These are phyloP conservation scores for Pelargonium fulgidum DNA, from an alignment of 441 rosid species.

Conservation along the genomic window DNA sequence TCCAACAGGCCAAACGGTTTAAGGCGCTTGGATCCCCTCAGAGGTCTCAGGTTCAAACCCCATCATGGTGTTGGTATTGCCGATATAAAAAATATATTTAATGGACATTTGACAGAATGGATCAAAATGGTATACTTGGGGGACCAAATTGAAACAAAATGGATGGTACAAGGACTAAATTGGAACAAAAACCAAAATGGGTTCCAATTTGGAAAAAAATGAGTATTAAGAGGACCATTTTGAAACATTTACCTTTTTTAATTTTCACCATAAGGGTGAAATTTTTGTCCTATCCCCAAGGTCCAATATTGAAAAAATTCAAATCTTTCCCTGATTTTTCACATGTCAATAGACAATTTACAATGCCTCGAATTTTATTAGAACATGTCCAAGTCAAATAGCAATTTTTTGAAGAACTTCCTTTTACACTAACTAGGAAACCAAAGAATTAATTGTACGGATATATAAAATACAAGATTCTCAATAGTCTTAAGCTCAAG, in stretches of 20 bases:
- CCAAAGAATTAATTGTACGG: background rate
- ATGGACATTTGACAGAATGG: too few relatives aligned
- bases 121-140: too few relatives aligned
- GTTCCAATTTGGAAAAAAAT: too few relatives aligned
- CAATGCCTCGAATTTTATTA: background rate
- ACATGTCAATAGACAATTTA: background rate
- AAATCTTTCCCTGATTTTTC: background rate
- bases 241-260: background rate
- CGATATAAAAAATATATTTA: too few relatives aligned
- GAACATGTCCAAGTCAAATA: background rate
- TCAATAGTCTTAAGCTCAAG: background rate
- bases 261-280: background rate
- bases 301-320: background rate
- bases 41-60: too few relatives aligned
- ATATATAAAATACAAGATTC: background rate
- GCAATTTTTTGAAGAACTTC: background rate
- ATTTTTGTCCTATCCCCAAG: background rate
- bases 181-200: too few relatives aligned
- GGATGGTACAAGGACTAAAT: too few relatives aligned
- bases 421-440: background rate
- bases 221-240: too few relatives aligned
- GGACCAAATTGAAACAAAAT: too few relatives aligned
- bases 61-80: too few relatives aligned
- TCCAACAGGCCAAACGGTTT: background rate
- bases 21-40: too few relatives aligned